Percentiles rank a stretch among this genome's conserved stretches.
Evolutionary conservation across 768 basidiomycete species (phyloP).

Genomic region (Lepiota venenata): DNA sequence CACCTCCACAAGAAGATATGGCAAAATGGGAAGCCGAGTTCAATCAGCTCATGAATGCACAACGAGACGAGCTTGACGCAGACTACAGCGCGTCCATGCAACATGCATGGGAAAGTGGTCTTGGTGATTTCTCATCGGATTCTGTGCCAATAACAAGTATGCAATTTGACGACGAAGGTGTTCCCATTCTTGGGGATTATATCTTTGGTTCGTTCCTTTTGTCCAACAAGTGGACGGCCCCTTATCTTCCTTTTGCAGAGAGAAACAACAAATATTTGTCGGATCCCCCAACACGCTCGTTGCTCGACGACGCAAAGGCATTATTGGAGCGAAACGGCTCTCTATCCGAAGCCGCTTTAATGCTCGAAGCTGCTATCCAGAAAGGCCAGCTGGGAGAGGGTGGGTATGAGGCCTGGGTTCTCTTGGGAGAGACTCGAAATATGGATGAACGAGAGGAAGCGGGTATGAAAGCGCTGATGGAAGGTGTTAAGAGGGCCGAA

Average conservation of each 20-base stretch:
- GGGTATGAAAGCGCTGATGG: conserved; percentile 74
- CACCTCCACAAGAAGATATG: conserved; percentile 59
- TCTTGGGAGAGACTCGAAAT: conserved; percentile 84
- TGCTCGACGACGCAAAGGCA: conserved; percentile 71
- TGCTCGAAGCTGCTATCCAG: conserved; percentile 91
- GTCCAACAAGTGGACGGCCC: not conserved
- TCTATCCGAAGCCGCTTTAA: conserved; percentile 78
- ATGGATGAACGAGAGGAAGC: conserved; percentile 88
- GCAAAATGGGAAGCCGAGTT: conserved; percentile 85
- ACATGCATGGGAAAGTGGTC: conserved; percentile 57
- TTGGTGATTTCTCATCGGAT: conserved; percentile 38
- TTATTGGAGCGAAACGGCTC: conserved; percentile 80
- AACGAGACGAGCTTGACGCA: conserved; percentile 58
- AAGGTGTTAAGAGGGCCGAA: conserved; percentile 69
- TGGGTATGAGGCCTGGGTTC: conserved; percentile 88
- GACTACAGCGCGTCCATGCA: conserved; percentile 65
- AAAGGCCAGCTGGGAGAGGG: conserved; percentile 76
- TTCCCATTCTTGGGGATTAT: conserved; percentile 72
- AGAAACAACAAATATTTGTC: conserved; percentile 63
- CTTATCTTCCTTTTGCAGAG: conserved; percentile 40
- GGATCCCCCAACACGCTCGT: conserved; percentile 45
- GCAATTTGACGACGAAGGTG: conserved; percentile 68
- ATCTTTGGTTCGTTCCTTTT: conserved; percentile 55
- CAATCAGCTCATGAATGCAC: conserved; percentile 68
- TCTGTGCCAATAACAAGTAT: conserved; percentile 19